Evolutionary conservation across 306 rosid species (phyloP).

Genomic region (Arachis stenosperma): DNA sequence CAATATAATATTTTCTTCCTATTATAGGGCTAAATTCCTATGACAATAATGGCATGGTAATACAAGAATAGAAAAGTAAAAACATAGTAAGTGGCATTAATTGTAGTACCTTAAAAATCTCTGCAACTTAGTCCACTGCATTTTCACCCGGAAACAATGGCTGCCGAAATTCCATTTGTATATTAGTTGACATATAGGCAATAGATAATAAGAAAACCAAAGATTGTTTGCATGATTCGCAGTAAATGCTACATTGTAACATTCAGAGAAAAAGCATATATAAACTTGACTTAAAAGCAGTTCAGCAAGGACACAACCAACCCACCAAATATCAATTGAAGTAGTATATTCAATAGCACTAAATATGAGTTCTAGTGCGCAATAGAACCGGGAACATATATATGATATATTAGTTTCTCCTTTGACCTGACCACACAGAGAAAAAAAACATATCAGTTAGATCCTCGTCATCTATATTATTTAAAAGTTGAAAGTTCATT

Average conservation of each 20-base stretch:
- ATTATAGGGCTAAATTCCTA: constrained; percentile 17
- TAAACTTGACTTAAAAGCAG: constrained; percentile 45
- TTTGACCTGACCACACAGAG: constrained; percentile 58
- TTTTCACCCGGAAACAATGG: constrained; percentile 82
- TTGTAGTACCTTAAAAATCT: constrained; percentile 70
- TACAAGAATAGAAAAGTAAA: neutral
- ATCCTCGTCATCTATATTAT: neutral
- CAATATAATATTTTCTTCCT: neutral
- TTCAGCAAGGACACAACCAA: constrained; percentile 48
- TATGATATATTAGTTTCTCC: constrained; percentile 81
- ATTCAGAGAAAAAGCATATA: constrained; percentile 9
- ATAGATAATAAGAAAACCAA: neutral
- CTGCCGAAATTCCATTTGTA: constrained; percentile 48
- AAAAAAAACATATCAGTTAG: neutral
- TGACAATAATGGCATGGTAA: constrained; percentile 13
- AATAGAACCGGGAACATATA: constrained; percentile 78
- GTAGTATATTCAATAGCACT: constrained; percentile 46
- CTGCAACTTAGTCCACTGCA: constrained; percentile 87
- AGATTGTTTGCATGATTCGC: constrained; percentile 22
- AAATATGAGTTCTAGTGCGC: constrained; percentile 77
- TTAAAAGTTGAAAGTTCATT: neutral
- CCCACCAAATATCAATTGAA: constrained; percentile 46
- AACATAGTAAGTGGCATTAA: constrained; percentile 5
- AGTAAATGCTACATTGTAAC: neutral
- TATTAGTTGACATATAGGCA: constrained; percentile 23